Base-by-base conservation (phyloP, 2,329 filamentous ascomycete species). In the Aquanectria penicillioides region DNA sequence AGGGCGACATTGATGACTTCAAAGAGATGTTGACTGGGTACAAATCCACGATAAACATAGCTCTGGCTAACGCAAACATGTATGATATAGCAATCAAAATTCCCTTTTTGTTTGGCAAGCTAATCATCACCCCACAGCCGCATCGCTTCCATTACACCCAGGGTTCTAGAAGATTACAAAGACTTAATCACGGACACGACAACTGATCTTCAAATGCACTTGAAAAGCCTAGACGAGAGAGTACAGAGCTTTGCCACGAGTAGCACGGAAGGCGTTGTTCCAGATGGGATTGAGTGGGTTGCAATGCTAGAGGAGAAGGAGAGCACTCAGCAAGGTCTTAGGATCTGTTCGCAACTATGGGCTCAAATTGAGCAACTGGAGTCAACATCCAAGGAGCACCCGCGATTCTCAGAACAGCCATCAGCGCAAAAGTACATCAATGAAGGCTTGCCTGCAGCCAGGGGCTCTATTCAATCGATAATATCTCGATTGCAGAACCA, bases 1-100 rank as follows among this genome's bases (percentile, higher is more conserved):
- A 76, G 38, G 74, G 79, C 43, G 71, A 80, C 59, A 77, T 81
- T 37, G 72, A 74, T 53, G 73, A 72, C 57, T 81, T 81, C 54
- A 73, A 65, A 46, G 61, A 72, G 18, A 64, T 77, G 49, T 61
- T 81, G 25, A 73, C 77, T 38, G 74, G 71, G 31, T 81, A 80
- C 56, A 80, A 79, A 17, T 62, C 67, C 4, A 67, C 62, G 5
- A 69, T 69, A 4, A 66, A 60, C 11, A 66, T 68, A 48, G 63
- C 60, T 26, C 46, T 69, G 15, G 64, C 63, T 17, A 63, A 62
- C 43, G 61, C 63, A 44, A 65, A 62, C 23, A 44, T 69, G 61
- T 69, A 34, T 46, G 62, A 47, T 12, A 15, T 5, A 12, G 2
- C 6, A 12, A 26, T 20, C 13, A 31, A 43, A 15, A n/a, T 17